phyloP scores from a whole-genome alignment of 2,329 filamentous ascomycete species.

The Didymella keratinophila region DNA sequence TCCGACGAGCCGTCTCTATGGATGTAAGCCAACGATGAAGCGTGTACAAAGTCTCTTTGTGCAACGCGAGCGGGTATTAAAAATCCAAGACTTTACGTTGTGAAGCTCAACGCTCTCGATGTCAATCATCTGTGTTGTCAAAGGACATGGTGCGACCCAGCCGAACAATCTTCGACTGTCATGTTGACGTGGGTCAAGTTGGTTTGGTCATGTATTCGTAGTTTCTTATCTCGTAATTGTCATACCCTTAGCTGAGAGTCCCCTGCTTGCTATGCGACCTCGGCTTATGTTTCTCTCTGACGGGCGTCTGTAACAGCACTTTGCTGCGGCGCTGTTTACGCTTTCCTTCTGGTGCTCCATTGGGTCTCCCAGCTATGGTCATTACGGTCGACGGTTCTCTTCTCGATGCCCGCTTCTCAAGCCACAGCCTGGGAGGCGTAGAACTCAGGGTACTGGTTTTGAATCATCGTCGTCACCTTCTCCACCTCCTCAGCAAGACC shows the following conservation, averaged over 20 bases:
- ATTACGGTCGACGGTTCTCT: background rate
- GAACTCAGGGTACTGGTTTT: conserved; percentile 75
- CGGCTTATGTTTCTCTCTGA: background rate
- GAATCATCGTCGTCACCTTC: conserved; percentile 80
- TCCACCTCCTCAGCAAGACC: conserved; percentile 89
- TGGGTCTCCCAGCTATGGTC: background rate
- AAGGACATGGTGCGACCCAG: background rate
- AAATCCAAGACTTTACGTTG: too few species aligned
- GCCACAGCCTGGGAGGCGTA: conserved; percentile 55
- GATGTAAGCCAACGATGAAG: background rate
- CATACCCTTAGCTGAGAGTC: background rate
- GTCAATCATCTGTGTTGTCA: background rate
- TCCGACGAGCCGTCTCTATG: background rate
- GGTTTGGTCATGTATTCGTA: background rate
- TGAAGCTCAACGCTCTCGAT: background rate
- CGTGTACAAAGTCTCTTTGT: background rate
- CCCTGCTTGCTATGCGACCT: background rate
- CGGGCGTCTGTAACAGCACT: background rate
- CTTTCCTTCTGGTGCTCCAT: background rate
- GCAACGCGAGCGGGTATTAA: too few species aligned
- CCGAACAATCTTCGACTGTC: background rate
- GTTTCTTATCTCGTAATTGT: background rate
- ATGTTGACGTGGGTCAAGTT: background rate
- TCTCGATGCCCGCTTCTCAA: conserved; percentile 21
- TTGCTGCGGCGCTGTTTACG: background rate